Evolutionary conservation across 805 yeast genomes (phyloP).

Genomic region (Lipomyces chichibuensis): DNA sequence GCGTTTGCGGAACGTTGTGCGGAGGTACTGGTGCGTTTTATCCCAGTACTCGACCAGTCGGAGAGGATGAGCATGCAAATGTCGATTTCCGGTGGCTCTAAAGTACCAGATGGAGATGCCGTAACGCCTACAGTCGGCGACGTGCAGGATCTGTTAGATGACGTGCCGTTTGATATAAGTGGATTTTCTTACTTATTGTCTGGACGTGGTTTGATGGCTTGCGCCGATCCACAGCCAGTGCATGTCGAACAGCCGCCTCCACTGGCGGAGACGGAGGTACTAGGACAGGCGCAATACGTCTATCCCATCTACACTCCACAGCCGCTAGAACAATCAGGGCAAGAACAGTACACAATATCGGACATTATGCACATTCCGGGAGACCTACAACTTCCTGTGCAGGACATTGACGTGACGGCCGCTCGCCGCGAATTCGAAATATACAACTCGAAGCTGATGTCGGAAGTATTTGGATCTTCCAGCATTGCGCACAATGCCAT

Average conservation of each 20-base stretch:
- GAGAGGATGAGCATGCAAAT: neutral
- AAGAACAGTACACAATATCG: neutral
- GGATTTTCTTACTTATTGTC: neutral
- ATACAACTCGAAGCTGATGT: conserved; percentile 14
- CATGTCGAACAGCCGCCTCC: neutral
- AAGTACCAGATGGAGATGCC: neutral
- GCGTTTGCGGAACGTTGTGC: conserved; percentile 24
- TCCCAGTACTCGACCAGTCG: conserved; percentile 6
- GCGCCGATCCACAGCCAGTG: neutral
- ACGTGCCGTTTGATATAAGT: neutral
- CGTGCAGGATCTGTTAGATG: neutral
- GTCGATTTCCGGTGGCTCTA: neutral
- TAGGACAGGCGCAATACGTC: neutral
- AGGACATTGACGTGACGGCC: conserved; percentile 11
- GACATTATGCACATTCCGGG: neutral
- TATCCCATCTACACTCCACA: neutral
- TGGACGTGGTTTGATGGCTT: neutral
- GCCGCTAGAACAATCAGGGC: neutral
- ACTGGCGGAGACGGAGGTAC: neutral
- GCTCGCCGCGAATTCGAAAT: conserved; percentile 22
- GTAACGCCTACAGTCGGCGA: neutral
- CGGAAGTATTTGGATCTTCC: conserved; percentile 16
- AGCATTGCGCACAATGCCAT: neutral
- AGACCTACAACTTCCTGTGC: neutral
- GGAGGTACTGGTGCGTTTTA: conserved; percentile 15